phyloP scores from a whole-genome alignment of 257 asterid species.

The Salvia splendens region DNA sequence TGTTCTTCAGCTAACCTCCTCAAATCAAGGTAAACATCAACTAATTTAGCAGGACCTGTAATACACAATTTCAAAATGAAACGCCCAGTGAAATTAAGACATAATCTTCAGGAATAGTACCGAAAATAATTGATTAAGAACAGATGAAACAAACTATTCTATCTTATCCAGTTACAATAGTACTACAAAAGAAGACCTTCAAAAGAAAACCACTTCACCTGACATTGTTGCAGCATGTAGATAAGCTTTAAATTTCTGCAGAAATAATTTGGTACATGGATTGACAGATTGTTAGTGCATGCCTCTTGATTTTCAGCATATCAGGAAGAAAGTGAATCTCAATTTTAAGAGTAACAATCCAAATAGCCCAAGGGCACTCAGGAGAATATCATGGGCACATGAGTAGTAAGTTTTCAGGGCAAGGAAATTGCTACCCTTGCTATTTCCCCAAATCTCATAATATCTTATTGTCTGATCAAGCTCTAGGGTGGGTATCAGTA shows the following conservation, averaged over 20 bases:
- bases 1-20: slow-evolving; percentile 83
- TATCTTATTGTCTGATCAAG: neutral
- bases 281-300: slow-evolving; percentile 18
- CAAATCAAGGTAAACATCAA: slow-evolving; percentile 72
- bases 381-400: neutral
- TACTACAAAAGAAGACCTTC: neutral
- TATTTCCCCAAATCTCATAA: slow-evolving; percentile 1
- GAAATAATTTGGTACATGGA: slow-evolving; percentile 12
- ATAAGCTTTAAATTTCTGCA: slow-evolving; percentile 71
- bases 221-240: slow-evolving; percentile 62
- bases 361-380: neutral
- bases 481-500: neutral
- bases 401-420: neutral
- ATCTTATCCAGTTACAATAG: slow-evolving; percentile 19
- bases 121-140: neutral
- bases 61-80: slow-evolving; percentile 29
- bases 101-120: neutral
- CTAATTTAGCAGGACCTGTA: slow-evolving; percentile 80
- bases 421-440: neutral
- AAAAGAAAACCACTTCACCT: slow-evolving; percentile 41
- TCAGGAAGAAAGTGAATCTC: slow-evolving; percentile 10
- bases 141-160: neutral
- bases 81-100: slow-evolving; percentile 1
- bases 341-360: neutral
- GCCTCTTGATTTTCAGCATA: slow-evolving; percentile 9